Evolutionary conservation across 2,329 filamentous ascomycete genomes (phyloP).

Genomic region (Apiospora koreana): DNA sequence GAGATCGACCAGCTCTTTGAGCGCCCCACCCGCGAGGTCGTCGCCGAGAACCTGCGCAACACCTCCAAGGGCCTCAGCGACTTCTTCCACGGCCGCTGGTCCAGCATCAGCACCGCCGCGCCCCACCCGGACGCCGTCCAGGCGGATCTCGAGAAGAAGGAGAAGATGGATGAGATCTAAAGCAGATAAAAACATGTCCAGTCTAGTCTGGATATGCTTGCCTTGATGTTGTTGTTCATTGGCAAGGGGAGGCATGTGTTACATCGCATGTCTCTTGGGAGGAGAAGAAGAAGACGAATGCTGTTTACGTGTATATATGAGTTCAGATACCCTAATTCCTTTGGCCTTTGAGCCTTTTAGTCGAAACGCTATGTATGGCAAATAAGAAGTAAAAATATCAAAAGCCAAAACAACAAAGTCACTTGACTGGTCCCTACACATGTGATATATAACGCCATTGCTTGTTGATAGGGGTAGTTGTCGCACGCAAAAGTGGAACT

Average conservation of each 20-base stretch:
- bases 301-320: constrained; percentile 9
- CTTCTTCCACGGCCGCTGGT: constrained; percentile 21
- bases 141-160: not conserved
- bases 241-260: too few relatives aligned
- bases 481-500: too few relatives aligned
- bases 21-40: constrained; percentile 62
- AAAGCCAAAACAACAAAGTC: not conserved
- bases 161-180: not conserved
- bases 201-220: too few relatives aligned
- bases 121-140: not conserved
- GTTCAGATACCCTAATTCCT: constrained; percentile 5
- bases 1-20: constrained; percentile 71
- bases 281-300: not conserved
- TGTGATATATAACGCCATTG: not conserved
- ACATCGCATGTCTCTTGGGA: too few relatives aligned
- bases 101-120: not conserved
- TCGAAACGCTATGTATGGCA: not conserved
- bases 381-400: not conserved
- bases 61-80: constrained; percentile 17
- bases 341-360: not conserved
- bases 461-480: too few relatives aligned
- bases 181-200: too few relatives aligned
- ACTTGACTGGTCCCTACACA: not conserved
- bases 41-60: constrained; percentile 56
- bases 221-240: too few relatives aligned